A percentile compares a stretch with the other conserved stretches of the same genome.
Evolutionary conservation across 1,139 yeast genomes (phyloP).

Genomic region (Hemisphaericaspora subhashii): DNA sequence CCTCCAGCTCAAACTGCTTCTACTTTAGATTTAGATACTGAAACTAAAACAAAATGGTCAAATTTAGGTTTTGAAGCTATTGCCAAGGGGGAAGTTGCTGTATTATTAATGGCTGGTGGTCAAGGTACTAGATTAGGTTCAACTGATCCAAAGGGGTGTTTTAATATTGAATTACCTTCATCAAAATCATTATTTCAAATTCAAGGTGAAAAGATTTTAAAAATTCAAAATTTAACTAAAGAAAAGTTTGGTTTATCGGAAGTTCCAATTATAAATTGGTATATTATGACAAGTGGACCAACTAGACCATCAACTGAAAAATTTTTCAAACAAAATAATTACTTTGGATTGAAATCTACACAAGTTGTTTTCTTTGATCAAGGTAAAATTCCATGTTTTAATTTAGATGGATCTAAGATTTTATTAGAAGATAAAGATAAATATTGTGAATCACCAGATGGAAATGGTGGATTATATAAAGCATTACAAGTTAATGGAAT

Average conservation of each 20-base stretch:
- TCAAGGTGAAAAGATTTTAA: constrained; percentile 82
- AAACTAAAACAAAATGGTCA: constrained; percentile 47
- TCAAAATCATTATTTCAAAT: constrained; percentile 82
- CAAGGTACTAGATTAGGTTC: constrained; percentile 97
- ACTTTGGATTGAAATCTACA: constrained; percentile 63
- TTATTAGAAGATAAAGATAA: constrained; percentile 55
- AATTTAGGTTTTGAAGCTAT: constrained; percentile 68
- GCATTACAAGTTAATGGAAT: constrained; percentile 70
- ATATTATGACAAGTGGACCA: constrained; percentile 94
- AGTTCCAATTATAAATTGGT: constrained; percentile 64
- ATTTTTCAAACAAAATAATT: constrained; percentile 60
- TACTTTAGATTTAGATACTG: constrained; percentile 38
- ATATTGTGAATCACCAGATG: constrained; percentile 91
- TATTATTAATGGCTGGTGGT: constrained; percentile 94
- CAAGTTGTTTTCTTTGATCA: constrained; percentile 86
- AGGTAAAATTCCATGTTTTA: constrained; percentile 92
- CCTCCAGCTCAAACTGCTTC: constrained; percentile 53
- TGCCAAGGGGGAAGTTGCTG: constrained; percentile 74
- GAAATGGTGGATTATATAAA: constrained; percentile 94
- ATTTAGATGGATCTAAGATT: constrained; percentile 66
- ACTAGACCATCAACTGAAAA: constrained; percentile 76
- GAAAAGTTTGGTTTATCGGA: constrained; percentile 22
- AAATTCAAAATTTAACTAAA: constrained; percentile 53
- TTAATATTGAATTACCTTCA: constrained; percentile 82
- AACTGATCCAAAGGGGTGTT: constrained; percentile 89